These are phyloP conservation scores for Eucalyptus sideroxylon DNA, from an alignment of 345 rosid genomes.

Conservation along the genomic window DNA sequence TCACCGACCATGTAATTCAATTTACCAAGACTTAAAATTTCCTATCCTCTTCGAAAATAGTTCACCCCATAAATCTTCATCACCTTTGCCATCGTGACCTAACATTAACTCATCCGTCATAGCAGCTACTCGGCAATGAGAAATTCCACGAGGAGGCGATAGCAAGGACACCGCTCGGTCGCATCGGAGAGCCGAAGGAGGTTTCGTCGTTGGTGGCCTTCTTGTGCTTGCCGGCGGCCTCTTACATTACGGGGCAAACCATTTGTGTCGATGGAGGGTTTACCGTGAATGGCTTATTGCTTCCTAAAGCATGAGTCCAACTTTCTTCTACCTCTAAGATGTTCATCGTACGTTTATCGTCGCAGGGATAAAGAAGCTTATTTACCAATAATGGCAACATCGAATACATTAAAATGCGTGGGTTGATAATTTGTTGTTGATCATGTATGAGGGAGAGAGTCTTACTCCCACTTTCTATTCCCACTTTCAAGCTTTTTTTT, in stretches of 20 bases:
- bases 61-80: background rate
- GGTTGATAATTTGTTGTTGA: background rate
- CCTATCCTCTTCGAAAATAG: background rate
- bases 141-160: background rate
- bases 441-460: background rate
- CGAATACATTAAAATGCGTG: background rate
- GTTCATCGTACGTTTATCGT: background rate
- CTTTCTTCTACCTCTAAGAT: background rate
- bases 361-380: background rate
- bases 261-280: background rate
- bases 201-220: slow-evolving; percentile 39
- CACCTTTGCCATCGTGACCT: background rate
- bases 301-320: background rate
- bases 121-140: background rate
- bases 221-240: slow-evolving; percentile 51
- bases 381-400: background rate
- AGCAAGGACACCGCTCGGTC: slow-evolving; percentile 32
- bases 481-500: background rate
- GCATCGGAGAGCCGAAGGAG: slow-evolving; percentile 36
- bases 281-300: background rate
- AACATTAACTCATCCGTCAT: background rate
- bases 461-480: background rate
- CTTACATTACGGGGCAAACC: slow-evolving; percentile 56
- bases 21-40: background rate
- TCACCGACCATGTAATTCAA: background rate